Conservation (phyloP, 805 yeast species). For the Saccharomyces kudriavzevii region DNA sequence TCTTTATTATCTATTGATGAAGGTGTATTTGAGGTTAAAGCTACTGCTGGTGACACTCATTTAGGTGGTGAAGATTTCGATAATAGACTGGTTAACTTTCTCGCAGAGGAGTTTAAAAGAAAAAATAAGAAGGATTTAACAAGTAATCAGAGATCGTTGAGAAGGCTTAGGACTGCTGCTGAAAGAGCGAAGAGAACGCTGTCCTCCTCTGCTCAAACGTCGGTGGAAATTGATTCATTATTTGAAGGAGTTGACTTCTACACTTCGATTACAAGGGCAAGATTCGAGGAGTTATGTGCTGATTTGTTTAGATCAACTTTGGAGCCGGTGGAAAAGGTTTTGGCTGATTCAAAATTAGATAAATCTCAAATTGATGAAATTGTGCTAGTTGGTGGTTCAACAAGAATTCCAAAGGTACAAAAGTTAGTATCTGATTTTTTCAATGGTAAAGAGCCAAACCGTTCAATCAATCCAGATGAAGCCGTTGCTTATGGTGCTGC, state of each 20-base stretch:
- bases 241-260: constrained; percentile 94
- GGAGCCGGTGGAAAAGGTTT: constrained; percentile 92
- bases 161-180: constrained; percentile 96
- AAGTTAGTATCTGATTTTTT: constrained; percentile 92
- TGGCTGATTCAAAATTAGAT: constrained; percentile 83
- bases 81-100: constrained; percentile 85
- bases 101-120: constrained; percentile 89
- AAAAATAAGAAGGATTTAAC: constrained; percentile 90
- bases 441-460: constrained; percentile 95
- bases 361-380: constrained; percentile 86
- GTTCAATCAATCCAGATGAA: constrained; percentile 95
- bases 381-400: constrained; percentile 95
- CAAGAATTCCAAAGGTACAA: constrained; percentile 96
- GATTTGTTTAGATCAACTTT: constrained; percentile 88
- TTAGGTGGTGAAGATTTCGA: constrained; percentile 99
- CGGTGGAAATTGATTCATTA: constrained; percentile 89
- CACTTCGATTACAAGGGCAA: constrained; percentile 93
- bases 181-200: constrained; percentile 97
- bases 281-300: constrained; percentile 94
- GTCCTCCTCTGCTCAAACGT: constrained; percentile 94
- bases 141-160: constrained; percentile 85
- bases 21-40: constrained; percentile 94
- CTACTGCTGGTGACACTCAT: constrained; percentile 64
- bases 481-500: constrained; percentile 99
- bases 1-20: constrained; percentile 86